Base-by-base conservation (phyloP, 2,329 filamentous ascomycete species). In the Harringtonia aguacate region DNA sequence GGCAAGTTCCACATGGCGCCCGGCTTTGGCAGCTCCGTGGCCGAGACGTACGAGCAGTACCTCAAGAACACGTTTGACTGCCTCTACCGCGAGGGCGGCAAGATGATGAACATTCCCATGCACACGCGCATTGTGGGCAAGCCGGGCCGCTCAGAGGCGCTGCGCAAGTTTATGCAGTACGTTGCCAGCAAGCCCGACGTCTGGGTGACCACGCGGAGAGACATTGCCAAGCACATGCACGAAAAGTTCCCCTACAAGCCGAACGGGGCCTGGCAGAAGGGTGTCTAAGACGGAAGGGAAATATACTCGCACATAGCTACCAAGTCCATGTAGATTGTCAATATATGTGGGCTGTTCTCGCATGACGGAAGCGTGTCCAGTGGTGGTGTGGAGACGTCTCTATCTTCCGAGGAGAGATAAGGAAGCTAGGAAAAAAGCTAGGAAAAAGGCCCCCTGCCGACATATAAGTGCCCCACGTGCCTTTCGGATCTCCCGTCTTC, bases 31-130 rank as follows among this genome's bases (percentile, higher is more conserved):
- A 62, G 57, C 35, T 61, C 57, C 14, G 60, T 60, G 21, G 64
- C 57, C 7, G 54, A 56, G 46, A 66, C 61, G 3, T 73, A 72
- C 53, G 66, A 61, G 46, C 53, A 52, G 52, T 68, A 75, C 49
- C 50, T 75, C n/a, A 69, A 71, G 56, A 66, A 66, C 27, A 67
- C 71, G 0, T 75, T 76, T 43, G 72, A 76, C 51, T 66, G 72
- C 20, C 53, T 76, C 29, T 73, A 75, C 47, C 68, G 69, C 33
- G 71, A 75, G 49, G 71, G 70, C 1, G 56, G 62, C 43, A 74
- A 73, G 60, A 76, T 76, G 72, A 76, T 77, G 73, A 76, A 72
- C 0, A 66, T 76, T 27, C 70, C 68, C 3, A 53, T 75, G 28
- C 72, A 75, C 54, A 73, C 68, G 47, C 63, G 71, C 10, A 70